phyloP scores from a whole-genome alignment of 2,329 filamentous ascomycete genomes.

The Ascochyta pisi region DNA sequence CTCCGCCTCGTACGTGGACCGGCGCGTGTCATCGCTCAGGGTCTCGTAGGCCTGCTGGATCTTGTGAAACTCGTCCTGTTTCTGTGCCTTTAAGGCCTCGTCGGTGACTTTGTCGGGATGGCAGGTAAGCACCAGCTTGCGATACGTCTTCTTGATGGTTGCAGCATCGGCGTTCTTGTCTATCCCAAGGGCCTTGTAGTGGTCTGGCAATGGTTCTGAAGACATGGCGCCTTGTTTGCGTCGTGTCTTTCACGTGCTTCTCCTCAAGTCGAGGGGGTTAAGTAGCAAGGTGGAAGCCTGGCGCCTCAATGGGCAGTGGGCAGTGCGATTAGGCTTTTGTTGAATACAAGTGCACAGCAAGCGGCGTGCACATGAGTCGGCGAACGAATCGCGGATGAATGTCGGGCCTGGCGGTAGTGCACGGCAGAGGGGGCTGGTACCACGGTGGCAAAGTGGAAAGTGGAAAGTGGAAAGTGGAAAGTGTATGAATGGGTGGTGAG shows the following conservation, averaged over 20 bases:
- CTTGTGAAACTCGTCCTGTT: slow-evolving; percentile 87
- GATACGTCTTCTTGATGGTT: slow-evolving; percentile 79
- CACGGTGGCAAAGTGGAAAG: slow-evolving; percentile 12
- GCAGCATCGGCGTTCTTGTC: slow-evolving; percentile 71
- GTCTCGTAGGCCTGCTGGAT: slow-evolving; percentile 94
- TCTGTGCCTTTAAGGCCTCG: slow-evolving; percentile 74
- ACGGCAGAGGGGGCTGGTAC: slow-evolving; percentile 27
- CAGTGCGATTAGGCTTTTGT: slow-evolving; percentile 12
- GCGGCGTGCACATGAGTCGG: slow-evolving; percentile 21
- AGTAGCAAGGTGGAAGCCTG: slow-evolving; percentile 1
- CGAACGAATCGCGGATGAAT: slow-evolving; percentile 11
- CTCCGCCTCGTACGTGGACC: slow-evolving; percentile 79
- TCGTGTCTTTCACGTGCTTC: background rate
- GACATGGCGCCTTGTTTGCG: slow-evolving; percentile 43
- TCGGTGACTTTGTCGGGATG: slow-evolving; percentile 93
- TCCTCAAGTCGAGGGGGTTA: background rate
- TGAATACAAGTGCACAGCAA: slow-evolving; percentile 21
- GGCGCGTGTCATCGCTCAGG: slow-evolving; percentile 76
- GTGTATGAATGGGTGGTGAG: background rate
- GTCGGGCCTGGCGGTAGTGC: slow-evolving; percentile 28
- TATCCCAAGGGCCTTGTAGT: slow-evolving; percentile 79
- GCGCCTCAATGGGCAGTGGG: slow-evolving; percentile 10
- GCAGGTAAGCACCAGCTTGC: slow-evolving; percentile 85
- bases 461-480: background rate
- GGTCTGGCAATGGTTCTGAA: slow-evolving; percentile 67